A percentile compares a stretch with the other conserved stretches of the same genome.
phyloP scores from a whole-genome alignment of 495 filamentous ascomycete species.

The Xylaria nigripes region DNA sequence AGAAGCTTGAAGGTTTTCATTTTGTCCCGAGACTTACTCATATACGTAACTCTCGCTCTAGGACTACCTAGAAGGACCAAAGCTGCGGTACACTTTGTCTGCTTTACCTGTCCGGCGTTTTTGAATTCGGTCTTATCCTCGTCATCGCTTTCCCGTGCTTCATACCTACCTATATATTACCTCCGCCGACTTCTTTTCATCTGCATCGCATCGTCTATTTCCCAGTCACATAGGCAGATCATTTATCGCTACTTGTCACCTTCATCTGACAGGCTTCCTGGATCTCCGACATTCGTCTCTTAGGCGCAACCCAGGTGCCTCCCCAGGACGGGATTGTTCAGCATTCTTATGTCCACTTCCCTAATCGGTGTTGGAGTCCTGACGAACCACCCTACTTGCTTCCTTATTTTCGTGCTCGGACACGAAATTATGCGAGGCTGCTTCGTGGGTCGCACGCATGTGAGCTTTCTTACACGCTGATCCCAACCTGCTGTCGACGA shows the following conservation, averaged over 20 bases:
- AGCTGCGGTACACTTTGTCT: background rate
- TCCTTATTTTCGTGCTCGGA: background rate
- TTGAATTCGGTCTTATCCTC: background rate
- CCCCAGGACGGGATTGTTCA: background rate
- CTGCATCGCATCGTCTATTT: background rate
- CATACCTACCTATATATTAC: background rate
- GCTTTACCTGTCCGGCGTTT: background rate
- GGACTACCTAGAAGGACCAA: background rate
- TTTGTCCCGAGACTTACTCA: slow-evolving; percentile 6
- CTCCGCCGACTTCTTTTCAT: background rate
- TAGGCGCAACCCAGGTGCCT: background rate
- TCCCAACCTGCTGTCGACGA: background rate
- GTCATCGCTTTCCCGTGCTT: background rate
- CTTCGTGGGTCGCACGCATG: background rate
- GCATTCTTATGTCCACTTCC: background rate
- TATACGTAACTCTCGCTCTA: background rate
- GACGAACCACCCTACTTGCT: background rate
- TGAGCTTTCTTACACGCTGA: background rate
- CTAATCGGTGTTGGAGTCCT: background rate
- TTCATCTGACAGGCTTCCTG: background rate
- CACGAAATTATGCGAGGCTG: background rate
- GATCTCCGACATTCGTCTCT: background rate
- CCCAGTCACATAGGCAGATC: background rate
- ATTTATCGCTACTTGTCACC: slow-evolving; percentile 5
- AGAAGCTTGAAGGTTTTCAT: background rate